phyloP scores from a whole-genome alignment of 2,329 filamentous ascomycete species.

The Cadophora sp. region DNA sequence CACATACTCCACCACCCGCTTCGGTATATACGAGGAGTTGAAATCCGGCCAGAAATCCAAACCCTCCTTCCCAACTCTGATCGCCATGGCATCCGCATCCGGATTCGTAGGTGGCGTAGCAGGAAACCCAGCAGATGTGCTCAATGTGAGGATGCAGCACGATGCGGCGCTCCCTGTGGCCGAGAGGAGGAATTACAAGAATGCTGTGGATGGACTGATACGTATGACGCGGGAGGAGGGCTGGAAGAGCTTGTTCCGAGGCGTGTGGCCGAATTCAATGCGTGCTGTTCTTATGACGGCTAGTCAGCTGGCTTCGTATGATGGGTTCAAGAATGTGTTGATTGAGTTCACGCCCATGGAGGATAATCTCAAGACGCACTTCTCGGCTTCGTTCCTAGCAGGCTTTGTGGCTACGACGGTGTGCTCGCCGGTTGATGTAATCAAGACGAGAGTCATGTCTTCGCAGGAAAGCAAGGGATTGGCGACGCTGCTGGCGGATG shows the following conservation, averaged over 20 bases:
- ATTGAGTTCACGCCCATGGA: conserved; percentile 68
- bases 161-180: conserved; percentile 76
- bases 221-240: conserved; percentile 92
- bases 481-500: conserved; percentile 65
- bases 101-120: conserved; percentile 89
- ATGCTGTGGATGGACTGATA: conserved; percentile 85
- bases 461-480: conserved; percentile 62
- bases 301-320: conserved; percentile 83
- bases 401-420: conserved; percentile 86
- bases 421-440: conserved; percentile 85
- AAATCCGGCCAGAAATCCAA: conserved; percentile 65
- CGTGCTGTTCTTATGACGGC: conserved; percentile 89
- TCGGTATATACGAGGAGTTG: conserved; percentile 94
- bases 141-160: conserved; percentile 99
- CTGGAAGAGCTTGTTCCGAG: conserved; percentile 76
- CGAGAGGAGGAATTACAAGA: conserved; percentile 84
- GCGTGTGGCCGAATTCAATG: conserved; percentile 82
- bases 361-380: conserved; percentile 78
- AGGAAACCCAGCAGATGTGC: conserved; percentile 93
- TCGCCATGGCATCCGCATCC: conserved; percentile 82
- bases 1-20: conserved; percentile 95
- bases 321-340: conserved; percentile 77
- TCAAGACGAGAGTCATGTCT: conserved; percentile 90
- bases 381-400: conserved; percentile 77
- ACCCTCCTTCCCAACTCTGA: conserved; percentile 77